Base-by-base conservation (phyloP, 345 rosid species). In the Pistacia vera region DNA sequence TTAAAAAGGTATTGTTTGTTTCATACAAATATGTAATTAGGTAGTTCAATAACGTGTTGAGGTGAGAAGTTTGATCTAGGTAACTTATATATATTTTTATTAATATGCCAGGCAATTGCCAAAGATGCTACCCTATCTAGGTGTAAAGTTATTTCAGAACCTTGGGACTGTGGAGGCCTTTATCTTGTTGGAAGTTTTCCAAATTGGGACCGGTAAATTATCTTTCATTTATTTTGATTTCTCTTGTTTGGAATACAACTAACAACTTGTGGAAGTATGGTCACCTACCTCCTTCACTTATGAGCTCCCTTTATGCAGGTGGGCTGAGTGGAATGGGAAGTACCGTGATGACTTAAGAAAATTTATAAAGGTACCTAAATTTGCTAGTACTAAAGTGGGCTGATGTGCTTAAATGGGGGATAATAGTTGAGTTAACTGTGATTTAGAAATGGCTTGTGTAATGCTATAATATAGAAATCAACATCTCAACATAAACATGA, bases 311-410 rank as follows among this genome's bases (percentile, higher is more conserved):
- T 73, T 73, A 46, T 77, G 89, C 87, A 95, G 98, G 86, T 93
- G 97, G 99, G 98, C 93, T 65, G 98, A 93, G 86, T 95, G 97
- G 99, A 93, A 95, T 66, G 99, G 99, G 57, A 95, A 86, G 85
- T 95, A 95, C 77, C 94, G 98, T 59, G 99, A 95, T 61, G 98
- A 91, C 83, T 63, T 91, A 9, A 86, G 96, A 84, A 88, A 78
- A 80, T 95, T 89, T 88, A 87, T 95, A 63, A 95, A 91, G 99
- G 99, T 93, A 1, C 70, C 35, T 36, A 64, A 36, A 64, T 61
- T 44, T 30, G 18, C 41, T 30, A 28, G 30, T 5, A 25, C 44
- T 14, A 44, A 36, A 18, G 13, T 72, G 3, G 66, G 58, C 22
- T 28, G 8, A 52, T 61, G 59, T 12, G 59, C 60, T 49, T 48